Evolutionary conservation across 306 rosid species (phyloP), one percentile per base, ranked within the genome.

Genomic region (Medicago lupulina): DNA sequence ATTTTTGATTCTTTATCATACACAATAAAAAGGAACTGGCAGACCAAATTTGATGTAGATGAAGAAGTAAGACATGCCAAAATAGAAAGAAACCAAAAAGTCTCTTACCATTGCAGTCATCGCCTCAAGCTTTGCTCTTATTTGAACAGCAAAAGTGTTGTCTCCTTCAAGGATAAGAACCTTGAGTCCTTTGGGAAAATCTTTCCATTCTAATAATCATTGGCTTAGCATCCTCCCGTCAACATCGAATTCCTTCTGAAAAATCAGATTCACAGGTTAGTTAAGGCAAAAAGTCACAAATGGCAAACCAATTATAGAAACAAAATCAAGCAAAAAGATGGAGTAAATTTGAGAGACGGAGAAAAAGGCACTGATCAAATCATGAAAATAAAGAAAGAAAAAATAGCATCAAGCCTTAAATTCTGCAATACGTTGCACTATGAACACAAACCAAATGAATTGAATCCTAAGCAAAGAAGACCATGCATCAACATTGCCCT

Each of bases 121-220:
- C 65, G 87, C 89, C 83, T 88, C 92, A 28, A 92, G 98, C 86
- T 85, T 87, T 76, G 92, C 79, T 83, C 83, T 86, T 84, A 89
- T 83, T 77, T 90, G 92, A 0, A 90, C 58, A 16, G 97, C 90
- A 75, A 92, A 90, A 86, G 18, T 71, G 68, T 3, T 4, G 81
- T 95, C 96, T 85, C 88, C 84, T 66, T 92, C 92, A 80, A 93
- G 90, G 77, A 90, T 90, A 79, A 93, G 97, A 78, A 93, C 95
- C 76, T 86, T 79, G 77, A 93, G 98, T 47, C 96, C 96, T 73
- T 86, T 91, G 0, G 97, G 97, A 79, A 93, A 93, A 82, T 91
- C 96, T 63, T 89, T 88, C 96, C 97, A 91, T 60, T 82, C 85
- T 59, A 87, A 93, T 81, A 84, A 85, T 88, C 96, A 85, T 86